Base-by-base conservation (phyloP, 148 eudicot species). In the Rhododendron vialii region DNA sequence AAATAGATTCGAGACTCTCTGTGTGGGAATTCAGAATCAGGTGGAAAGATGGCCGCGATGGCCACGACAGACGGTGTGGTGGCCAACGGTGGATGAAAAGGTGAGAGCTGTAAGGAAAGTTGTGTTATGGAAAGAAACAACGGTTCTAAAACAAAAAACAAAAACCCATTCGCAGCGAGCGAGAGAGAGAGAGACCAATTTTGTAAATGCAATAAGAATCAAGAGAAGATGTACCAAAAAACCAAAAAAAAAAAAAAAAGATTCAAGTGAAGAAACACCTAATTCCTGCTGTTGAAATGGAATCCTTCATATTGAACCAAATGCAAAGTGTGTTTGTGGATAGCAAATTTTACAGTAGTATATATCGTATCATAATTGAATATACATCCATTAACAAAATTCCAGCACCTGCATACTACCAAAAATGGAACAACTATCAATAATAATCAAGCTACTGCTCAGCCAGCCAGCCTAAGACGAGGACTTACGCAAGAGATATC, bases 391-490 rank as follows among this genome's bases (percentile, higher is more conserved):
- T 35, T 57, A 61, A 57, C 18, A 82, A 82, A 38, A 22, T 5
- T 38, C 73, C 50, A 35, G 17, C 48, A 41, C 55, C 51, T 24
- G 15, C 36, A 57, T 78, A 43, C 76, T 61, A 78, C 86, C 83
- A 85, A 85, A 85, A 85, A 77, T 85, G 82, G 83, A 78, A 59
- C 63, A 26, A 50, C 55, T 13, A 55, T 76, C 43, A 38, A 73
- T 74, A 10, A 7, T 45, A 11, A 8, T 47, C 50, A 78, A 33
- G 33, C 50, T 57, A 24, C 22, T 7, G 15, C 48, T 28, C 51
- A 59, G 84, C 73, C 50, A 59, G 84, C 50, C 51, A 82, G 74
- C 61, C 63, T 24, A 22, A 12, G 18, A 12, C 11, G n/a, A 35
- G 5, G 35, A 38, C 26, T 18, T 9, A 33, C 10, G 22, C 7